A percentile compares a stretch with the other conserved stretches of the same genome.
These are phyloP conservation scores for Ceratocystis variospora DNA, from an alignment of 2,329 filamentous ascomycete genomes.

Conservation along the genomic window DNA sequence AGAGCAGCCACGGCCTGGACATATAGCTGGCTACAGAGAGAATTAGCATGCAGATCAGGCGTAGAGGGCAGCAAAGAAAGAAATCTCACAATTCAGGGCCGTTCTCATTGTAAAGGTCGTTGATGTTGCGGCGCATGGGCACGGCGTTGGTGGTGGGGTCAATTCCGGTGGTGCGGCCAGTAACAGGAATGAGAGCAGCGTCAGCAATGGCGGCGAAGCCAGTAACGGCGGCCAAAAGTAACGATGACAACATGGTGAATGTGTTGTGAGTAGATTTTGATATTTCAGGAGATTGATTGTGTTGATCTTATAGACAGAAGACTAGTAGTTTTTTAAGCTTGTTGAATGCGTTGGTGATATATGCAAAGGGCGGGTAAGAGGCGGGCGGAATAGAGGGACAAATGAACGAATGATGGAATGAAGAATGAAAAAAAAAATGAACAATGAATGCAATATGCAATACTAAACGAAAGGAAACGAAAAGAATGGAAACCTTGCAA, in stretches of 20 bases:
- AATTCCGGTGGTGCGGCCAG: conserved; percentile 29
- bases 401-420: neutral
- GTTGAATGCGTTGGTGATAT: neutral
- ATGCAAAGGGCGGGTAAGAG: neutral
- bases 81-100: conserved; percentile 33
- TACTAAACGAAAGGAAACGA: neutral
- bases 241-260: conserved; percentile 7
- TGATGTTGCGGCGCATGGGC: conserved; percentile 36
- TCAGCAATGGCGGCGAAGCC: conserved; percentile 4
- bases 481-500: neutral
- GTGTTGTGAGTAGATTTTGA: no score
- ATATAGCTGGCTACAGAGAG: conserved; percentile 33
- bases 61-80: neutral
- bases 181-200: conserved; percentile 23
- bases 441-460: neutral
- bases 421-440: neutral
- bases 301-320: neutral
- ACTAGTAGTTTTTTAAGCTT: neutral
- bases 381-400: neutral
- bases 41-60: conserved; percentile 13
- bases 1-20: conserved; percentile 34
- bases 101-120: conserved; percentile 30
- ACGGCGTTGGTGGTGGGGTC: conserved; percentile 28
- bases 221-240: conserved; percentile 10
- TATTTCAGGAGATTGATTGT: no score